Conservation (phyloP, 305 asterid species). For the Plantago coronopus region DNA sequence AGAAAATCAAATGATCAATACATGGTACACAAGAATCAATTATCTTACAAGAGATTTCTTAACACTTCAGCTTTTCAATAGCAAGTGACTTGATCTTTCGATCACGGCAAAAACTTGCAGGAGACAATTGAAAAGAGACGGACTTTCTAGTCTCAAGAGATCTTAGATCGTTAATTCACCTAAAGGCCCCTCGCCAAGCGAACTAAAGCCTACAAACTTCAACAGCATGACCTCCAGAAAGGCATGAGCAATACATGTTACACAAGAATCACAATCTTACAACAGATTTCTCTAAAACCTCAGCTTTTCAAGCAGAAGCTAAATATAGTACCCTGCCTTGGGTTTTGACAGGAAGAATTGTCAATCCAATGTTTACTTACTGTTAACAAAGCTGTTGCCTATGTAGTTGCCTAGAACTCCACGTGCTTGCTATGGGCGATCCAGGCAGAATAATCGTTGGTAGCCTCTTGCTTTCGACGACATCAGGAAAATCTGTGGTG, state of each 20-base stretch:
- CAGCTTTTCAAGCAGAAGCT: conserved; percentile 13
- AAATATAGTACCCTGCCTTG: conserved; percentile 24
- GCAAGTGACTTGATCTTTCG: too few species aligned
- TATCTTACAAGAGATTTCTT: too few species aligned
- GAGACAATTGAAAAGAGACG: too few species aligned
- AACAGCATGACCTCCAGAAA: conserved; percentile 1
- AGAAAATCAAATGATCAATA: too few species aligned
- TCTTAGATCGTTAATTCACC: too few species aligned
- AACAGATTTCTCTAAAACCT: conserved; percentile 3
- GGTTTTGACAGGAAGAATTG: conserved; percentile 27
- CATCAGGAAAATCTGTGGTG: conserved; percentile 67
- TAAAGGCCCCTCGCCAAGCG: not conserved
- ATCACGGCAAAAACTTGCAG: too few species aligned
- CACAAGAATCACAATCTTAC: conserved; percentile 18
- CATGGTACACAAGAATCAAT: too few species aligned
- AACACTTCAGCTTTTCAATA: too few species aligned
- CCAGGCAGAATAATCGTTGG: conserved; percentile 81
- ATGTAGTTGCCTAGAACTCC: conserved; percentile 86
- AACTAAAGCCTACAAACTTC: not conserved
- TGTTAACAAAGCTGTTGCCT: conserved; percentile 39
- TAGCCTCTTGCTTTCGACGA: conserved; percentile 81
- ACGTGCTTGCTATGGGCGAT: conserved; percentile 47
- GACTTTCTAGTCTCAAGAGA: too few species aligned
- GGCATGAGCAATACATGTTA: conserved; percentile 10
- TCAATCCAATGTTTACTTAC: conserved; percentile 2